Evolutionary conservation across 441 rosid genomes (phyloP).

Genomic region (Aleurites moluccanus): DNA sequence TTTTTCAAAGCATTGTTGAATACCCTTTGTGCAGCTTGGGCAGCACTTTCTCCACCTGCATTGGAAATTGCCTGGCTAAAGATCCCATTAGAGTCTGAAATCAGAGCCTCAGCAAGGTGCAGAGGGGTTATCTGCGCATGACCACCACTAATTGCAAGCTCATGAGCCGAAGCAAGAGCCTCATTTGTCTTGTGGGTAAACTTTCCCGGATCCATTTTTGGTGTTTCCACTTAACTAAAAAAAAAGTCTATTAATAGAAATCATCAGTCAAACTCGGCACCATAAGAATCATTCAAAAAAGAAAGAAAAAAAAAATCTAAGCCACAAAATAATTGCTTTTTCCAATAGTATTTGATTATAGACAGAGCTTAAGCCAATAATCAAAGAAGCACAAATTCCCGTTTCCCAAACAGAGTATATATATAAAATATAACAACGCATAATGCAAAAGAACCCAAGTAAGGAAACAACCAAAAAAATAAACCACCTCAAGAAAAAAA

Average conservation of each 20-base stretch:
- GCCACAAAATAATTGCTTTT: too few relatives aligned
- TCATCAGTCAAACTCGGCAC: not conserved
- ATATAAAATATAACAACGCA: too few relatives aligned
- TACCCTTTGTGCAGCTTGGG: conserved; percentile 62
- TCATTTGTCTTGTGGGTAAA: conserved; percentile 92
- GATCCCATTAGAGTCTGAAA: conserved; percentile 69
- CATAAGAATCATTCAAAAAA: not conserved
- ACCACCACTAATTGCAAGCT: conserved; percentile 56
- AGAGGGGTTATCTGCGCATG: conserved; percentile 89
- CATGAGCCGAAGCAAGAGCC: conserved; percentile 69
- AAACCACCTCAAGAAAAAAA: not conserved
- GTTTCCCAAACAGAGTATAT: too few relatives aligned
- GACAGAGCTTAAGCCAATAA: too few relatives aligned
- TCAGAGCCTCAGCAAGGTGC: conserved; percentile 66
- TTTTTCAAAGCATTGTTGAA: conserved; percentile 69
- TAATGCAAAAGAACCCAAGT: too few relatives aligned
- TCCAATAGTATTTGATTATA: too few relatives aligned
- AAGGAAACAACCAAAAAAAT: too few relatives aligned
- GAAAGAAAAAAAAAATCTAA: too few relatives aligned
- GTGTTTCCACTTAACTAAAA: not conserved
- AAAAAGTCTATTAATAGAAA: not conserved
- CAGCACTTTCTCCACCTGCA: conserved; percentile 58
- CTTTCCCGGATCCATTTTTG: conserved; percentile 83
- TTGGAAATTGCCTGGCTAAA: conserved; percentile 60
- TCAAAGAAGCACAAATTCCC: too few relatives aligned